Percentiles rank a stretch among this genome's conserved stretches.
These are phyloP conservation scores for Celoporthe dispersa DNA, from an alignment of 2,329 filamentous ascomycete genomes.

Conservation along the genomic window DNA sequence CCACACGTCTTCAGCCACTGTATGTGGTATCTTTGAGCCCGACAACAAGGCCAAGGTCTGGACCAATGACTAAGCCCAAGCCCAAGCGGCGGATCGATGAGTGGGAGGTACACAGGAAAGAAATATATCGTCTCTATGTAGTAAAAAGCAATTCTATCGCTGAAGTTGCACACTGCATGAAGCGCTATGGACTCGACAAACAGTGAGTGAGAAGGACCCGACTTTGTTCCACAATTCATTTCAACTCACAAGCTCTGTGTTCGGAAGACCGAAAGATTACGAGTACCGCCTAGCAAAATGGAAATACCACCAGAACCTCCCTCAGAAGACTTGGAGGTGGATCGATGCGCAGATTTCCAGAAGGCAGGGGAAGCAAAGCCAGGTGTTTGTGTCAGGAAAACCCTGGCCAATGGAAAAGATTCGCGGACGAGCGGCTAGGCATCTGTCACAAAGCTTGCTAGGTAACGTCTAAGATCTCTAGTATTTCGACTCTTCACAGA, in stretches of 20 bases:
- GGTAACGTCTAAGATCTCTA: neutral
- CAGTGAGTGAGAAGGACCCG: neutral
- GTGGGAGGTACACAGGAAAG: conserved; percentile 1
- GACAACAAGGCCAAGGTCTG: neutral
- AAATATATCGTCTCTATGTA: neutral
- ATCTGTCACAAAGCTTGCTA: neutral
- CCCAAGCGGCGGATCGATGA: neutral
- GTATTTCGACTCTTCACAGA: accelerated
- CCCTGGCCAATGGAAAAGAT: neutral
- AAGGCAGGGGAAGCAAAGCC: neutral
- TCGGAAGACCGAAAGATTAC: conserved; percentile 7
- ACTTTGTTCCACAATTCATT: neutral
- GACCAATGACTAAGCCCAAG: conserved; percentile 3
- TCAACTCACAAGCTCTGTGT: too few species aligned
- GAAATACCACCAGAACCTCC: neutral
- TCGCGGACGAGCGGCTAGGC: neutral
- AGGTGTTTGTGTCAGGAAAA: neutral
- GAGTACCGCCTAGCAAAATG: conserved; percentile 12
- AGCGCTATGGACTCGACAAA: neutral
- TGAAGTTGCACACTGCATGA: neutral
- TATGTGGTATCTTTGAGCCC: too few species aligned
- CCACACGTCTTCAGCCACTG: neutral
- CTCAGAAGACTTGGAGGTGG: too few species aligned
- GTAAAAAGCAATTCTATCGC: neutral
- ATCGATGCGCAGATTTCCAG: neutral